Base-by-base conservation (phyloP, 257 asterid genomes). In the Parsonsia alboflavescens region DNA sequence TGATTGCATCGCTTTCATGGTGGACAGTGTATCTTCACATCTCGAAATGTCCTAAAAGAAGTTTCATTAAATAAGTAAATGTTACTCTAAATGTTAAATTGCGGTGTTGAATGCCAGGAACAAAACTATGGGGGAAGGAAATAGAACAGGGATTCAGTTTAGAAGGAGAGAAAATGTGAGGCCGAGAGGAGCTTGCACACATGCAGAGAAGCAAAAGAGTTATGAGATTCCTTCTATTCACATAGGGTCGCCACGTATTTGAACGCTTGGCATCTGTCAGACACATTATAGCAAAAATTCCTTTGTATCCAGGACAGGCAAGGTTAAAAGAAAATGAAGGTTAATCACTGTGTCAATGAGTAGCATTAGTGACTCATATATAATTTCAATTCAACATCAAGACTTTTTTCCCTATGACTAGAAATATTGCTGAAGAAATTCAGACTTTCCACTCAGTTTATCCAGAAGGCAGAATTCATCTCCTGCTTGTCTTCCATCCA, bases 31-130 rank as follows among this genome's bases (percentile, higher is more conserved):
- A 82, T 95, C 98, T 85, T 95, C 99, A 65, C 76, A 68, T 82
- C 98, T 92, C 73, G 96, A 89, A 80, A 95, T 90, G 71, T 95
- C 98, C 99, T 95, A 90, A 77, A 87, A 39, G 77, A n/a, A 52
- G 13, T 50, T 58, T 24, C 66, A 62, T 45, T 39, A 36, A 15
- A 13, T 4, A 56, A 39, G 22, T 36, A 22, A 54, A 21, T 16
- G 39, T 65, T 64, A 11, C 30, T 48, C 42, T 45, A 67, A 13
- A 36, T 36, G 16, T 33, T 13, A 68, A 19, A 19, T 39, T 65
- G 50, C 50, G 19, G 28, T 13, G 19, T 16, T 64, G 1, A 10
- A 36, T 16, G 26, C 48, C 24, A 36, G 48, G 48, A 36, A 64
- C 4, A 2, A n/a, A 3, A 68, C 21, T 10, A 19, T 0, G 7